Conservation (phyloP, 495 filamentous ascomycete genomes). For the Neurospora sp. region DNA sequence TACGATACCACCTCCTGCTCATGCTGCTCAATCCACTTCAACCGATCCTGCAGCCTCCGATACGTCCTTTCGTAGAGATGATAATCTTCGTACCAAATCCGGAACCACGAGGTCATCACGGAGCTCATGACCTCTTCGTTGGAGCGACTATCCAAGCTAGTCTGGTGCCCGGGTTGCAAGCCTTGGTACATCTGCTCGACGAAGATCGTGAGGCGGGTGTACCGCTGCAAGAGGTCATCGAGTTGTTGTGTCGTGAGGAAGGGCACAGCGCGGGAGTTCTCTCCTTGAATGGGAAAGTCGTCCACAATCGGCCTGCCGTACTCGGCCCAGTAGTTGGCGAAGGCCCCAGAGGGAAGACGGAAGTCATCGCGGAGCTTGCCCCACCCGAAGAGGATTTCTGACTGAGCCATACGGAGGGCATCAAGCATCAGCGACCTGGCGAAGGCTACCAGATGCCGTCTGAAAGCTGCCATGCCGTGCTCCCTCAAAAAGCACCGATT, state of each 20-base stretch:
- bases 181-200: not conserved
- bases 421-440: not conserved
- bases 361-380: not conserved
- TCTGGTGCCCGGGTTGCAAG: not conserved
- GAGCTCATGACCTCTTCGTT: not conserved
- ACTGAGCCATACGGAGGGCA: not conserved
- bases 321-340: not conserved
- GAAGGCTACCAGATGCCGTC: not conserved
- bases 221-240: not conserved
- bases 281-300: not conserved
- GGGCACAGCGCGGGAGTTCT: not conserved
- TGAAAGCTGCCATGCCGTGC: not conserved
- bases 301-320: not conserved
- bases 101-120: not conserved
- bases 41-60: not conserved
- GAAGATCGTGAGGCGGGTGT: not conserved
- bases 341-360: not conserved
- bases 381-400: not conserved
- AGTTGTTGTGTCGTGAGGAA: not conserved
- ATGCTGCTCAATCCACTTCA: not conserved
- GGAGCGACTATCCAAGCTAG: not conserved
- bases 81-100: not conserved
- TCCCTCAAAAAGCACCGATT: not conserved
- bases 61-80: not conserved
- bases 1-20: not conserved